Percentiles rank a stretch among this genome's conserved stretches.
Evolutionary conservation across 257 asterid genomes (phyloP).

Genomic region (Lavandula angustifolia): DNA sequence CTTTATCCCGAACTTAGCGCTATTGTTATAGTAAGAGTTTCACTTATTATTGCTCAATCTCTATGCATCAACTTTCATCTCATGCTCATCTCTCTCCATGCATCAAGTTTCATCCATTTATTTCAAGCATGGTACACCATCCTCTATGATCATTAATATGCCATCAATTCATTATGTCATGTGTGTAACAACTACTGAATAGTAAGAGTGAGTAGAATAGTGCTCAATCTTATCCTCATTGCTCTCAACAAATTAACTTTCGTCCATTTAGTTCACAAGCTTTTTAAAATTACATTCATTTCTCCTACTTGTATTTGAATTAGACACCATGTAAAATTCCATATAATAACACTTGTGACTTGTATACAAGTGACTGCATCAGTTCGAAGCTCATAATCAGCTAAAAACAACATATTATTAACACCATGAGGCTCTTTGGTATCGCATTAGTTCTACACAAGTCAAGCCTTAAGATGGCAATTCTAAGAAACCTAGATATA

Average conservation of each 20-base stretch:
- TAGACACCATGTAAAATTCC: neutral
- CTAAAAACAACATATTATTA: neutral
- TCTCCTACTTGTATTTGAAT: neutral
- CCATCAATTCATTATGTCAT: neutral
- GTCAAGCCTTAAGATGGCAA: neutral
- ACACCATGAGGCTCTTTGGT: neutral
- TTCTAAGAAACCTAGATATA: neutral
- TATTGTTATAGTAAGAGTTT: neutral
- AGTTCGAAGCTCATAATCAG: neutral
- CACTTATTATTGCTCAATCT: neutral
- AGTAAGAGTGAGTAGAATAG: neutral
- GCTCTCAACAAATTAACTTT: neutral
- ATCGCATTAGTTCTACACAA: neutral
- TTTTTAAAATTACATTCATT: neutral
- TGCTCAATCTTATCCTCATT: neutral
- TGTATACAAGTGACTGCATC: neutral
- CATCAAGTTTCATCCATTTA: neutral
- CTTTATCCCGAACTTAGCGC: neutral
- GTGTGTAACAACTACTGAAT: neutral
- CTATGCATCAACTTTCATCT: neutral
- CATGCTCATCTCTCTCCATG: neutral
- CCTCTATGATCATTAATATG: slow-evolving; percentile 6
- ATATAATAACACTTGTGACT: neutral
- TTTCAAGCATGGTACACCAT: neutral
- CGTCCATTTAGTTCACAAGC: neutral